A percentile compares a stretch with the other conserved stretches of the same genome.
phyloP scores from a whole-genome alignment of 306 rosid species.

The Macrotyloma uniflorum region DNA sequence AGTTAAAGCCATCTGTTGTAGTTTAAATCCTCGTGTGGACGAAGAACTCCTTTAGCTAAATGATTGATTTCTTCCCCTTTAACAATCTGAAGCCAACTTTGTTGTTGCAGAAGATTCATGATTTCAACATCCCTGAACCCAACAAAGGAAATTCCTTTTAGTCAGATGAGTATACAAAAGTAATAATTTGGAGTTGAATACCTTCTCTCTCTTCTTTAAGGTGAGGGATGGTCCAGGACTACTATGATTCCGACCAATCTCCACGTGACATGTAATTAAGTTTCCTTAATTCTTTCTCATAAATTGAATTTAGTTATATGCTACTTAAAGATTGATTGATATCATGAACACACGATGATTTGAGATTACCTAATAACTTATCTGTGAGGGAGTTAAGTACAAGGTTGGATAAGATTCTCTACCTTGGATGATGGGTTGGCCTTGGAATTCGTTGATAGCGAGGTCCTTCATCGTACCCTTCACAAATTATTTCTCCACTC shows the following conservation, averaged over 20 bases:
- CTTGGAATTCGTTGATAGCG: constrained; percentile 58
- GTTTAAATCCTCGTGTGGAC: constrained; percentile 59
- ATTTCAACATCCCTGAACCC: constrained; percentile 66
- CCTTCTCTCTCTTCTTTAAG: background rate
- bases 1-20: constrained; percentile 70
- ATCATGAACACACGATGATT: too few species aligned
- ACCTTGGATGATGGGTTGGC: constrained; percentile 56
- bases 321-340: too few species aligned
- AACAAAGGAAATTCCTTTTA: constrained; percentile 17
- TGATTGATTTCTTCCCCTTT: constrained; percentile 58
- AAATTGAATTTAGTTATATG: background rate
- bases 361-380: too few species aligned
- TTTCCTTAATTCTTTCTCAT: background rate
- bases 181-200: background rate
- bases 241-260: too few species aligned
- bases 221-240: too few species aligned
- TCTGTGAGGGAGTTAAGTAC: background rate
- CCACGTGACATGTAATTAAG: background rate
- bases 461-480: constrained; percentile 95
- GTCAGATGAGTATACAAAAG: background rate
- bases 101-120: constrained; percentile 57
- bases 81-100: constrained; percentile 60
- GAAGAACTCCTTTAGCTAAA: constrained; percentile 52
- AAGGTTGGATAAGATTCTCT: background rate
- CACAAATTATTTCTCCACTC: constrained; percentile 81